These are phyloP conservation scores for Cymbidium sinense DNA, from an alignment of 106 monocot genomes.

Conservation along the genomic window DNA sequence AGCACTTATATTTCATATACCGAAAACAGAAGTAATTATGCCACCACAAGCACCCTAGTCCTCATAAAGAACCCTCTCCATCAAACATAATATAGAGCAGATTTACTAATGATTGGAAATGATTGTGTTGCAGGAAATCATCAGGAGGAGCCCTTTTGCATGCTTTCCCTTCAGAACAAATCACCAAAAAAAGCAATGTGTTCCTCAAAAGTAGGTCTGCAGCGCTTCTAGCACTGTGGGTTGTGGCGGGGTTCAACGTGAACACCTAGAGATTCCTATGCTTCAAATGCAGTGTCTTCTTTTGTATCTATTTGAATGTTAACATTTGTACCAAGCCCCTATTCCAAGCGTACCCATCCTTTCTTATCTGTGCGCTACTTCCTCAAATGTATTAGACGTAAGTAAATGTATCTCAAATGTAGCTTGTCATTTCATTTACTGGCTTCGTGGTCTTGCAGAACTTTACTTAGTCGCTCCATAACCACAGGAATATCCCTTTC, in stretches of 20 bases:
- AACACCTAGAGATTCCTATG: neutral
- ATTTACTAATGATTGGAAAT: neutral
- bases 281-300: neutral
- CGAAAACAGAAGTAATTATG: neutral
- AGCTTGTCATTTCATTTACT: neutral
- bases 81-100: neutral
- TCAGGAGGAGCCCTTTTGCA: neutral
- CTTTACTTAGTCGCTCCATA: constrained; percentile 68
- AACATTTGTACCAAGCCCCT: neutral
- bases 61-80: neutral
- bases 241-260: neutral
- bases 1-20: neutral
- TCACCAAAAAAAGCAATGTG: neutral
- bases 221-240: neutral
- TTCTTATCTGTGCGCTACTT: neutral
- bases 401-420: neutral
- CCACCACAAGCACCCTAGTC: neutral
- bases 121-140: constrained; percentile 22
- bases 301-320: neutral
- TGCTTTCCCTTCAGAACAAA: neutral
- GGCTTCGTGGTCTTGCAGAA: constrained; percentile 15
- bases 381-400: neutral
- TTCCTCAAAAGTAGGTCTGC: no score
- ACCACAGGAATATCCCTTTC: constrained; percentile 76
- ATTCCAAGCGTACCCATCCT: neutral